These are phyloP conservation scores for Monosporozyma siamensis DNA, from an alignment of 805 yeast species.

Conservation along the genomic window DNA sequence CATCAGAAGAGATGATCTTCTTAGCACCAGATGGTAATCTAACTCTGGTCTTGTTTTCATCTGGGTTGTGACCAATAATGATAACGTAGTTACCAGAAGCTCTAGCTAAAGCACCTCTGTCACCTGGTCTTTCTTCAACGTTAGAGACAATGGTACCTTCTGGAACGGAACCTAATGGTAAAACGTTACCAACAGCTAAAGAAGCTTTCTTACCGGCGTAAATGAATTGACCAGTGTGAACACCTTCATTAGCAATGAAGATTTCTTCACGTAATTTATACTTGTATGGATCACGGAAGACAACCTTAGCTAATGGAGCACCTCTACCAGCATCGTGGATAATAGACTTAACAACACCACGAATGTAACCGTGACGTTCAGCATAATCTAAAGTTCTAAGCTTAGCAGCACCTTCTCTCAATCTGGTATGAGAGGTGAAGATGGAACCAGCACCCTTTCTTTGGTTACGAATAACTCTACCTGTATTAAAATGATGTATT, in stretches of 20 bases:
- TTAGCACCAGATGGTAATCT: conserved; percentile 99
- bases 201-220: conserved; percentile 99
- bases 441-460: conserved; percentile 99
- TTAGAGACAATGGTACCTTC: conserved; percentile 98
- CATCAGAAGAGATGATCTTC: conserved; percentile 89
- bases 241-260: conserved; percentile 99
- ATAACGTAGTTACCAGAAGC: conserved; percentile 99
- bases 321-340: conserved; percentile 99
- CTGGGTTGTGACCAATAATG: conserved; percentile 98
- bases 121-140: conserved; percentile 98
- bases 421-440: conserved; percentile 99
- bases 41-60: conserved; percentile 97
- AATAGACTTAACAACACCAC: conserved; percentile 98
- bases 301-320: conserved; percentile 99
- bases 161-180: conserved; percentile 95
- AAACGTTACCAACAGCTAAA: conserved; percentile 91
- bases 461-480: conserved; percentile 99
- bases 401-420: conserved; percentile 99
- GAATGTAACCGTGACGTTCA: conserved; percentile 99
- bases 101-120: conserved; percentile 99
- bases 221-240: conserved; percentile 98
- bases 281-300: conserved; percentile 98
- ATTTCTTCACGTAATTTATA: conserved; percentile 97
- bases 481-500: conserved; percentile 22
- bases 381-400: conserved; percentile 98